Percentiles rank a stretch among this genome's conserved stretches.
phyloP scores from a whole-genome alignment of 345 rosid genomes.

The Toxicodendron radicans region DNA sequence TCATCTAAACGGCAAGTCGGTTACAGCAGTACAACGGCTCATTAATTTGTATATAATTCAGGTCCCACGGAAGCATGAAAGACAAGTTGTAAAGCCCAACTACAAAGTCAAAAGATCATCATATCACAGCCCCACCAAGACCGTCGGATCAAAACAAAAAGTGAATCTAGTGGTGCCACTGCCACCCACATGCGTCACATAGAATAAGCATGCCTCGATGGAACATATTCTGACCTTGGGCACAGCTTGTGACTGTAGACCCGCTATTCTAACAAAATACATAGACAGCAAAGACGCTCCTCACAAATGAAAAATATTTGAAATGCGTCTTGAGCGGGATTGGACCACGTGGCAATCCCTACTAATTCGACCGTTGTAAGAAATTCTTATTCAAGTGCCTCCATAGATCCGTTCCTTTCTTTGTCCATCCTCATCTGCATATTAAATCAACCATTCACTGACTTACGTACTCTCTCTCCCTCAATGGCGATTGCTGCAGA shows the following conservation, averaged over 20 bases:
- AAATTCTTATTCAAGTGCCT: slow-evolving; percentile 13
- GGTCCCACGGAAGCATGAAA: neutral
- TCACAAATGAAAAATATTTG: slow-evolving; percentile 11
- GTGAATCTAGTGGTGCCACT: neutral
- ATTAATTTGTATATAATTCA: neutral
- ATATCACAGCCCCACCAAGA: slow-evolving; percentile 13
- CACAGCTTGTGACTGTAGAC: slow-evolving; percentile 3
- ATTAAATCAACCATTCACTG: neutral
- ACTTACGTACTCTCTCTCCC: slow-evolving; percentile 20
- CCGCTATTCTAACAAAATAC: no score
- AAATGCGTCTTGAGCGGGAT: slow-evolving; percentile 22
- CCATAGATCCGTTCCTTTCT: slow-evolving; percentile 19
- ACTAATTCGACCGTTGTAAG: slow-evolving; percentile 63
- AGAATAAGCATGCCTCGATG: neutral
- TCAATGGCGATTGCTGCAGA: slow-evolving; percentile 75
- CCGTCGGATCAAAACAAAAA: slow-evolving; percentile 23
- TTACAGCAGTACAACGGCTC: neutral
- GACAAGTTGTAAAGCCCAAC: slow-evolving; percentile 14
- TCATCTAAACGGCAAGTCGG: neutral
- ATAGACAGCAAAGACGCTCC: slow-evolving; percentile 38
- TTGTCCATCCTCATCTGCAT: slow-evolving; percentile 3
- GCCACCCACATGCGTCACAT: neutral
- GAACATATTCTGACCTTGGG: neutral
- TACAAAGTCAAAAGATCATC: neutral
- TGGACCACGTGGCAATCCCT: slow-evolving; percentile 44